phyloP scores from a whole-genome alignment of 192 early-diverging fungal genomes.

The Coemansia umbellata region DNA sequence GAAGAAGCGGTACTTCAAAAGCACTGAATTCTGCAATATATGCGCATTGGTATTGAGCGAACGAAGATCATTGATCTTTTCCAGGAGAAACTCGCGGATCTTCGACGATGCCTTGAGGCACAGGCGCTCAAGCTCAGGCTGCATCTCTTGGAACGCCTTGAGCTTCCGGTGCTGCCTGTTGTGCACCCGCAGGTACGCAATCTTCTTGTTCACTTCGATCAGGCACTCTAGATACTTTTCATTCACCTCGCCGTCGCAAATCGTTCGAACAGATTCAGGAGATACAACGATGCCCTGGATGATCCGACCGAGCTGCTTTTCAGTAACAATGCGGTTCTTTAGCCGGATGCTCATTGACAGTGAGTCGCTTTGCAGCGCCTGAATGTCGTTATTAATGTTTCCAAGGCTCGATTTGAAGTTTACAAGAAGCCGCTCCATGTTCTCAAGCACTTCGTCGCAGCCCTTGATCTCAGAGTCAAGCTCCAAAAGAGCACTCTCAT shows the following conservation, averaged over 20 bases:
- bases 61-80: conserved; percentile 80
- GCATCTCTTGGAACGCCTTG: conserved; percentile 76
- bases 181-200: conserved; percentile 72
- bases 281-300: conserved; percentile 86
- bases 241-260: conserved; percentile 90
- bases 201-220: conserved; percentile 83
- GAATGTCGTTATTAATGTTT: conserved; percentile 84
- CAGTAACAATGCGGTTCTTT: conserved; percentile 80
- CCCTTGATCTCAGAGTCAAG: conserved; percentile 50
- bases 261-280: conserved; percentile 70
- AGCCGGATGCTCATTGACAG: conserved; percentile 74
- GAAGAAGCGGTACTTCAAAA: conserved; percentile 89
- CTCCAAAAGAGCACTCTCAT: conserved; percentile 29
- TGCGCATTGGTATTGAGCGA: conserved; percentile 90
- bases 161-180: conserved; percentile 72
- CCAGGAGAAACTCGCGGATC: conserved; percentile 83
- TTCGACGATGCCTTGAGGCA: conserved; percentile 77
- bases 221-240: conserved; percentile 83
- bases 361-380: conserved; percentile 78
- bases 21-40: conserved; percentile 85
- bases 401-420: conserved; percentile 87
- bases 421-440: conserved; percentile 80
- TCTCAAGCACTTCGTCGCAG: conserved; percentile 75
- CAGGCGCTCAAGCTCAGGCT: conserved; percentile 90
- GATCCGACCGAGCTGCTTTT: conserved; percentile 66